Base-by-base conservation (phyloP, 169 alveolate genomes). In the Eimeria necatrix region DNA sequence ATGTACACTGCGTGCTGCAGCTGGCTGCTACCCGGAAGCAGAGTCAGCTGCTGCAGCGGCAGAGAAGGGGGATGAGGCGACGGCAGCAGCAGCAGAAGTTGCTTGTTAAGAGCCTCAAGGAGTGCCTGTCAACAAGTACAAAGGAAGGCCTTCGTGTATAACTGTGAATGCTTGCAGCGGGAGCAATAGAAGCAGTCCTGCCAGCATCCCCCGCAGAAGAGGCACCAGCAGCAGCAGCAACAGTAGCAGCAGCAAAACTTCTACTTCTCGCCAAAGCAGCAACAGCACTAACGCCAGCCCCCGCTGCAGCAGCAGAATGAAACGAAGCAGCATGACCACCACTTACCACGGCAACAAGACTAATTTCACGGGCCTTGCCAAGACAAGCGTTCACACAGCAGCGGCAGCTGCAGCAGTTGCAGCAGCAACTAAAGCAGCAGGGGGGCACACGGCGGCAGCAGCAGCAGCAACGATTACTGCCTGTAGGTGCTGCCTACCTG, bases 31-130 rank as follows among this genome's bases (percentile, higher is more conserved):
- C 32, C 49, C 2, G 85, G 26, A 26, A 74, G 85, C 85, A 74
- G 32, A 74, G 85, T 26, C 85, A 74, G 59, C 85, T 48, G 52
- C 85, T 74, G 85, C 59, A 74, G 85, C 85, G 41, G 49, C 22
- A 60, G 61, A 8, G 85, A 51, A 48, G 85, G 85, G 41, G 85
- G 49, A 46, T 26, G 60, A 7, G 85, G 41, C 12, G 59, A 4
- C 41, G 85, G 85, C 22, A 74, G 14, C 22, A 74, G 59, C 0
- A n/a, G 12, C 85, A 32, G 61, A 49, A 74, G 85, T 26, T 74
- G 60, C 12, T 74, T 10, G 60, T 74, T 74, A 5, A 74, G 22
- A 5, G 20, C 60, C 6, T 5, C 26, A 12, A 9, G 18, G 59
- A 74, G 26, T 4, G 26, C 49, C 85, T 74, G 85, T 32, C 41